Base-by-base conservation (phyloP, 139 green algal species). In the Diplosphaera chodatii region DNA sequence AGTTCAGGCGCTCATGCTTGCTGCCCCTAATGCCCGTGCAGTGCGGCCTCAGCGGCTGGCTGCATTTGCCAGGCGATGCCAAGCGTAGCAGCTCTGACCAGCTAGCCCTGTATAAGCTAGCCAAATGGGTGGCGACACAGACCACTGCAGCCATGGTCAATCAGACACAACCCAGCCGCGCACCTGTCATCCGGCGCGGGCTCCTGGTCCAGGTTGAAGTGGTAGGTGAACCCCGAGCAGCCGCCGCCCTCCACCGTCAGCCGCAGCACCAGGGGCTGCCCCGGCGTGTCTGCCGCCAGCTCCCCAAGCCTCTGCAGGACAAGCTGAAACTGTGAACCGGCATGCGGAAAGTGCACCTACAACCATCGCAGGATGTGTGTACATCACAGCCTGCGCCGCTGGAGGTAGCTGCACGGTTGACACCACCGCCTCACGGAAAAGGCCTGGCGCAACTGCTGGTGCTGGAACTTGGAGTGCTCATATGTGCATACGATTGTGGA, bases 221-320 rank as follows among this genome's bases (percentile, higher is more conserved):
- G 73, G 64, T 91, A 91, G 34, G 86, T 81, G 64, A 88, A 91
- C 31, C 86, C 86, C 18, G 82, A 87, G 67, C 86, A 91, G n/a
- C 86, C 86, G 20, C 86, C 86, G 31, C 76, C 80, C 13, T 90
- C 84, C 31, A 91, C 86, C 25, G 59, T 81, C 1, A 91, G 31
- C 28, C 86, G 63, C 32, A 91, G 72, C 3, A 82, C 32, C 3
- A 59, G 48, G n/a, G 21, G 65, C 62, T 77, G 64, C 0, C 32
- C 59, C 25, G 33, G 20, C 1, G 21, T 68, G 20, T 37, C 32
- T 16, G 30, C 25, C 1, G 28, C 33, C 1, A 81, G 70, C 55
- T 81, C 65, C 18, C 66, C 65, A 15, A 81, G 27, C 22, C 70
- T 63, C 74, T 79, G 68, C 69, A 67, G n/a, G n/a, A n/a, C n/a